Conservation (phyloP, 148 eudicot genomes). For the Camellia sinensis region DNA sequence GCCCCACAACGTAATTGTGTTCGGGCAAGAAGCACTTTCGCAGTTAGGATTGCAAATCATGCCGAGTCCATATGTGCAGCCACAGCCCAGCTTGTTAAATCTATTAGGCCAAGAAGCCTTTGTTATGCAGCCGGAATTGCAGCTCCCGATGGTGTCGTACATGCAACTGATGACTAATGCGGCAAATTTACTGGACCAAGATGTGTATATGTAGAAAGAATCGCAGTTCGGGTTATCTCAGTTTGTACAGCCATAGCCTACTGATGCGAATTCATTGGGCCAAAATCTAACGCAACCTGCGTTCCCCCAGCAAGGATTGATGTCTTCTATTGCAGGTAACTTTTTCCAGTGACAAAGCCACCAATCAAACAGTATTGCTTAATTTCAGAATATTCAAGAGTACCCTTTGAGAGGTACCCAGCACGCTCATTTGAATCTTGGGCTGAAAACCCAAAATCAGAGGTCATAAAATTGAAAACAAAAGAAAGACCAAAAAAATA, state of each 20-base stretch:
- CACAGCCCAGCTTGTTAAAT: not conserved
- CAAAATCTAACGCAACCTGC: not conserved
- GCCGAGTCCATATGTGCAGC: not conserved
- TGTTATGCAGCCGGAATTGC: not conserved
- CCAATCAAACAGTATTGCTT: constrained; percentile 1
- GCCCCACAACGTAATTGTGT: not conserved
- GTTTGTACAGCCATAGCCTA: not conserved
- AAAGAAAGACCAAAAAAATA: too few relatives aligned
- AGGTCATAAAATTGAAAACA: not conserved
- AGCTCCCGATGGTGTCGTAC: not conserved
- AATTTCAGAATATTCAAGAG: not conserved
- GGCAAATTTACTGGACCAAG: not conserved
- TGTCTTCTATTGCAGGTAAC: not conserved
- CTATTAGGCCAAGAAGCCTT: not conserved
- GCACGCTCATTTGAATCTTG: constrained; percentile 1
- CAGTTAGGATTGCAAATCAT: not conserved
- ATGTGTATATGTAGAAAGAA: not conserved
- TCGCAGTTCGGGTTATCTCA: not conserved
- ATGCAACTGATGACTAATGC: too few relatives aligned
- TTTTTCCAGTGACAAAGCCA: not conserved
- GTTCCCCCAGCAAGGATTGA: not conserved
- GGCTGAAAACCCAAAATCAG: not conserved
- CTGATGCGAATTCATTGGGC: not conserved
- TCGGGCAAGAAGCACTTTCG: not conserved
- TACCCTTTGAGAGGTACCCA: not conserved